Evolutionary conservation across 78 protist species (phyloP).

Genomic region (Protostelium mycophagum): DNA sequence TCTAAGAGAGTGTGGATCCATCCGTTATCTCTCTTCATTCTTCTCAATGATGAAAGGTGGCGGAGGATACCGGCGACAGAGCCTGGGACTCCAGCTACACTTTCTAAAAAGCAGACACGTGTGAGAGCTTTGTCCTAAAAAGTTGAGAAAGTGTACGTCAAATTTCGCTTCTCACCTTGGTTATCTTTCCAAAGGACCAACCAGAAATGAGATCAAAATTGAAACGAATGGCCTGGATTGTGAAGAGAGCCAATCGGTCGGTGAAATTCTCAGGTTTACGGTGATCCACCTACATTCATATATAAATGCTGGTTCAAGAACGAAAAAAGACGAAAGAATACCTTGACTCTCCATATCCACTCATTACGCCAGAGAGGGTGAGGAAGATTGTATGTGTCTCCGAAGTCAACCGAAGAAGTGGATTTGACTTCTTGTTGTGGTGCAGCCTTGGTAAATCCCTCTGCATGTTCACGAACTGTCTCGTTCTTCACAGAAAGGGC

Average conservation of each 20-base stretch:
- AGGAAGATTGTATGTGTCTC: neutral
- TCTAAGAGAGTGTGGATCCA: slow-evolving; percentile 32
- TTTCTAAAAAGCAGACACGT: neutral
- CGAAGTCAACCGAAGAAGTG: neutral
- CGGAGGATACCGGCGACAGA: slow-evolving; percentile 56
- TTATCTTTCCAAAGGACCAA: neutral
- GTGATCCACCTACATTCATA: neutral
- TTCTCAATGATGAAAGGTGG: slow-evolving; percentile 68
- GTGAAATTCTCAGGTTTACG: neutral
- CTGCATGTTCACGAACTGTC: neutral
- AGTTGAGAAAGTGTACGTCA: neutral
- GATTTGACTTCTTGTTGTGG: neutral
- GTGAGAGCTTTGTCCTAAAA: neutral
- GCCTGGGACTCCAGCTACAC: neutral
- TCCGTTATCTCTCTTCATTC: slow-evolving; percentile 69
- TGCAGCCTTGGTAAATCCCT: neutral
- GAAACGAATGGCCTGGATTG: neutral
- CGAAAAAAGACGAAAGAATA: too few species aligned
- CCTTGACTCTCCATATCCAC: neutral
- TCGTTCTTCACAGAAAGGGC: neutral
- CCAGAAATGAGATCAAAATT: neutral
- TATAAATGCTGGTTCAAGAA: too few species aligned
- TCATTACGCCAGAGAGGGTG: neutral
- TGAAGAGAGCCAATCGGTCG: neutral
- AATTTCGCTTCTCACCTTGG: neutral